A percentile compares a stretch with the other conserved stretches of the same genome.
phyloP scores from a whole-genome alignment of 495 filamentous ascomycete species.

The Jackrogersella minutella region DNA sequence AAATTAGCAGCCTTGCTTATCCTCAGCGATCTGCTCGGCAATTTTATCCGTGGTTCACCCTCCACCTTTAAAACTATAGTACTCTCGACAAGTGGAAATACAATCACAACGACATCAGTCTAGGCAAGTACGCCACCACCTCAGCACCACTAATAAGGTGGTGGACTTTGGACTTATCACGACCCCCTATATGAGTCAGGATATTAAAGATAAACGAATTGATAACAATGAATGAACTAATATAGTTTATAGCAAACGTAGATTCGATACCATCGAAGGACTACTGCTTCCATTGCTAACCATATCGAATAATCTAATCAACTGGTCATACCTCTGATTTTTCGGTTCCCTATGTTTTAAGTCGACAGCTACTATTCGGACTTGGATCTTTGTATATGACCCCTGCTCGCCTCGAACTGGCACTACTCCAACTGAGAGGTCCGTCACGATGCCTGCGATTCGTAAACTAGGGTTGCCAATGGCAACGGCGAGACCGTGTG shows the following conservation, averaged over 20 bases:
- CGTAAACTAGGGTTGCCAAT: constrained; percentile 19
- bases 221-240: constrained; percentile 16
- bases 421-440: constrained; percentile 12
- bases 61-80: constrained; percentile 19
- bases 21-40: constrained; percentile 17
- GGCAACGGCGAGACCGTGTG: constrained; percentile 27
- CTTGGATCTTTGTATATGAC: constrained; percentile 1
- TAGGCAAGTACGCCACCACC: neutral
- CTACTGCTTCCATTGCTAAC: constrained; percentile 20
- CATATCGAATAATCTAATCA: constrained; percentile 17
- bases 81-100: constrained; percentile 8
- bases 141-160: neutral
- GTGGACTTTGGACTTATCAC: neutral
- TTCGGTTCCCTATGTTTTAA: constrained; percentile 14
- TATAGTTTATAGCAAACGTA: constrained; percentile 19
- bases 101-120: neutral
- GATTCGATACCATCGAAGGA: constrained; percentile 20
- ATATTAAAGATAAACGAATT: neutral
- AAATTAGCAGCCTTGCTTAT: constrained; percentile 24
- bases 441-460: constrained; percentile 36
- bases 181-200: neutral
- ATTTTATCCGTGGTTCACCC: constrained; percentile 24
- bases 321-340: constrained; percentile 8
- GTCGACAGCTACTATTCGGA: constrained; percentile 17
- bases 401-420: constrained; percentile 15